Conservation (phyloP, 345 rosid genomes). For the Diplotaxis tenuifolia region DNA sequence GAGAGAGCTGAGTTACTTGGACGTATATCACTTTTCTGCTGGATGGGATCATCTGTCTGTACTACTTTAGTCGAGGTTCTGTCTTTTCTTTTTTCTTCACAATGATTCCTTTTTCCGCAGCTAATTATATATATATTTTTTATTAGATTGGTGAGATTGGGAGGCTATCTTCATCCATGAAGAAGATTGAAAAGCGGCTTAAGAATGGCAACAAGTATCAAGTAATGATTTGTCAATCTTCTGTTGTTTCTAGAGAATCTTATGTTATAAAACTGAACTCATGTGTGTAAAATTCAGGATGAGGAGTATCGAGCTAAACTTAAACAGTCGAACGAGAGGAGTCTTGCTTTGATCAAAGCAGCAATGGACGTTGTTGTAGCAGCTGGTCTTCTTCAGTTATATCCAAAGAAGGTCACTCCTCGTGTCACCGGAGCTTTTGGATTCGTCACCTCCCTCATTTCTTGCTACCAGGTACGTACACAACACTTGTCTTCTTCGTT, state of each 20-base stretch:
- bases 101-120: neutral
- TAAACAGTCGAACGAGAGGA: conserved; percentile 75
- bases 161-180: conserved; percentile 82
- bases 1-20: conserved; percentile 81
- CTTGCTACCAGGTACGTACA: conserved; percentile 72
- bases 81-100: conserved; percentile 26
- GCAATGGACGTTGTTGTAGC: conserved; percentile 91
- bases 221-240: conserved; percentile 39
- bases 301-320: conserved; percentile 76
- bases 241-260: neutral
- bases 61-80: conserved; percentile 87
- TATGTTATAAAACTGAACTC: neutral
- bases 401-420: conserved; percentile 84
- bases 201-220: conserved; percentile 67
- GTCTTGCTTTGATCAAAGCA: conserved; percentile 78
- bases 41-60: conserved; percentile 95
- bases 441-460: conserved; percentile 71
- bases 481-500: neutral
- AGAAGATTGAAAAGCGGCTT: conserved; percentile 72
- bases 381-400: conserved; percentile 85
- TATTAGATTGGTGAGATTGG: conserved; percentile 83
- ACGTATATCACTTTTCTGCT: conserved; percentile 89
- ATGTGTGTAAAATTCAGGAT: conserved; percentile 44
- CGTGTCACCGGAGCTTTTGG: conserved; percentile 94
- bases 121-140: conserved; percentile 2